Percentiles rank a stretch among this genome's conserved stretches.
These are phyloP conservation scores for Polytolypa hystricis DNA, from an alignment of 2,329 filamentous ascomycete genomes.

Conservation along the genomic window DNA sequence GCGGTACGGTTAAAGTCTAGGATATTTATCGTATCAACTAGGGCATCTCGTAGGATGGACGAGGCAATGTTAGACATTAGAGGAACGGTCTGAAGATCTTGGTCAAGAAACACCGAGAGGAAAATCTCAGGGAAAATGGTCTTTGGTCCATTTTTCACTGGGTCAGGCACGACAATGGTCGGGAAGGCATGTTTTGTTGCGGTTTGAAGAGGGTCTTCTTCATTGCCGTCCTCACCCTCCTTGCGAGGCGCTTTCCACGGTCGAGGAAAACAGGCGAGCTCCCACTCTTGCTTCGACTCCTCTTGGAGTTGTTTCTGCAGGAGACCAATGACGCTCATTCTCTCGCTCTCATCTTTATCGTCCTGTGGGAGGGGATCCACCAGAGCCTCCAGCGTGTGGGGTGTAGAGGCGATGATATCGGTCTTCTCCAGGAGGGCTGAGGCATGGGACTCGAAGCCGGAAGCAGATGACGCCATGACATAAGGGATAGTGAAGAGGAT, in stretches of 20 bases:
- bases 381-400: conserved; percentile 70
- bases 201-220: conserved; percentile 49
- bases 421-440: conserved; percentile 80
- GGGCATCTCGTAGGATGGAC: conserved; percentile 70
- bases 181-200: conserved; percentile 68
- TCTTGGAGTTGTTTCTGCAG: conserved; percentile 75
- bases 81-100: conserved; percentile 83
- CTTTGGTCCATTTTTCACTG: conserved; percentile 61
- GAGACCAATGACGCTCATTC: conserved; percentile 64
- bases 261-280: conserved; percentile 53
- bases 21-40: conserved; percentile 88
- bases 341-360: conserved; percentile 42
- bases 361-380: conserved; percentile 68
- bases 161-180: conserved; percentile 60
- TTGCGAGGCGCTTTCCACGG: conserved; percentile 42
- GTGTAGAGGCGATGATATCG: conserved; percentile 82
- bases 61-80: conserved; percentile 63
- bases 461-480: conserved; percentile 62
- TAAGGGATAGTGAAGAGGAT: conserved; percentile 93
- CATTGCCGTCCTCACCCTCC: conserved; percentile 34
- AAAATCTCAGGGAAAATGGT: conserved; percentile 86
- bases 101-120: conserved; percentile 80
- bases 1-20: conserved; percentile 85
- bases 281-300: conserved; percentile 66
- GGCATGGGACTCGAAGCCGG: conserved; percentile 61